Base-by-base conservation (phyloP, 1,139 yeast species). In the Pichia sp. region DNA sequence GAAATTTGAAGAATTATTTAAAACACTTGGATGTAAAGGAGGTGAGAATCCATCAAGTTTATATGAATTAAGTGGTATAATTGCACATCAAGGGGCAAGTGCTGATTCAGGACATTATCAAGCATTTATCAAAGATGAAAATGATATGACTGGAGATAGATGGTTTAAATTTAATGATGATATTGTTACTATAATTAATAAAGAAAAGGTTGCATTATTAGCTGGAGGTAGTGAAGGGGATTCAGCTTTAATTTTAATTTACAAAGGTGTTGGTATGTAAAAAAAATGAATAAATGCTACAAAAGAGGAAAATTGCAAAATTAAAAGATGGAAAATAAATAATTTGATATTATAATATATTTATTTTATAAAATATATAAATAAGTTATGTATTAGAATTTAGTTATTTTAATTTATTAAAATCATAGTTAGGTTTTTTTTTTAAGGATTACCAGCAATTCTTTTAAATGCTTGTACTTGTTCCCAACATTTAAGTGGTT, bases 181-280 rank as follows among this genome's bases (percentile, higher is more conserved):
- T 65, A 83, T 84, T 62, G 96, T 94, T n/a, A 69, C 80, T 9
- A 68, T 74, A 35, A 89, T 90, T 16, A 76, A 73, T 49, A 85
- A 79, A 60, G 94, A 87, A 44, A 87, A 78, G 61, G 79, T 92
- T 51, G 96, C 87, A 61, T 67, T 76, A 45, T 73, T 94, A 53
- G 86, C 97, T 8, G 99, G 98, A 39, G 99, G 99, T 43, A 97
- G 98, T 50, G 98, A 94, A 68, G 82, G 95, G 56, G 98, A 92
- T 65, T 81, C 95, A 58, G 98, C 98, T 2, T 76, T 92, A 65
- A 82, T 94, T 51, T 73, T 90, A 54, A 67, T 92, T 45, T 92
- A 92, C 70, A 83, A 82, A 60, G 95, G 87, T 4, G 76, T 81
- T 55, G 95, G 92, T 22, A 50, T 62, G 41, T 50, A 22, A 41